Base-by-base conservation (phyloP, 2,329 filamentous ascomycete genomes). In the Neonectria hederae region DNA sequence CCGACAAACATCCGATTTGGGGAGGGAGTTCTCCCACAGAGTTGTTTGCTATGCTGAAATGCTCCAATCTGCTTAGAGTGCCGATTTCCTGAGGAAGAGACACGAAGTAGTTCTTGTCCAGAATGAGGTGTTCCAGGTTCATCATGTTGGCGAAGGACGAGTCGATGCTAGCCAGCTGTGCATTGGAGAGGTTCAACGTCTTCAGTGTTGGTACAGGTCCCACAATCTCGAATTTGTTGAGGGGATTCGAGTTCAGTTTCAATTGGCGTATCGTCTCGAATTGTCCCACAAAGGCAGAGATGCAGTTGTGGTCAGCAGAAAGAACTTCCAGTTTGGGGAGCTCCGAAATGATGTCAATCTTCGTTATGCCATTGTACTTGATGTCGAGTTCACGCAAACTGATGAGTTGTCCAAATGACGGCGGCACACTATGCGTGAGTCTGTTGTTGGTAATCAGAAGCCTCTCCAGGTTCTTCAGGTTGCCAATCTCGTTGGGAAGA, bases 391-490 rank as follows among this genome's bases (percentile, higher is more conserved):
- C 95, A 66, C 93, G 93, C 56, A 99, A 83, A 73, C 87, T 97
- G 51, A 86, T 81, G 8, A 98, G 82, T n/a, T 91, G 84, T 65
- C 84, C 87, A 74, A 98, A 92, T 0, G 89, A 87, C 1, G 86
- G 81, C 9, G 94, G 92, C 38, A 98, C 88, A 7, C 89, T 84
- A 3, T 92, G 92, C 21, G 87, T 86, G 14, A 99, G 83, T 65
- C 92, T 90, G 79, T 99, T 99, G 81, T 99, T 99, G 2, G 96
- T 98, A 71, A 97, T 95, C 81, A 96, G 93, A 30, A 99, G 86
- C 68, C 94, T 90, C 79, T 98, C 96, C 40, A 99, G 82, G 59
- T 90, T 92, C 62, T 85, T 88, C 62, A 99, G 81, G 59, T 89
- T 88, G 7, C 94, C 93, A 69, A 99, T 92, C 67, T 90, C 83